Evolutionary conservation across 257 asterid species (phyloP), one percentile per base, ranked within the genome.

Genomic region (Penstemon davidsonii): DNA sequence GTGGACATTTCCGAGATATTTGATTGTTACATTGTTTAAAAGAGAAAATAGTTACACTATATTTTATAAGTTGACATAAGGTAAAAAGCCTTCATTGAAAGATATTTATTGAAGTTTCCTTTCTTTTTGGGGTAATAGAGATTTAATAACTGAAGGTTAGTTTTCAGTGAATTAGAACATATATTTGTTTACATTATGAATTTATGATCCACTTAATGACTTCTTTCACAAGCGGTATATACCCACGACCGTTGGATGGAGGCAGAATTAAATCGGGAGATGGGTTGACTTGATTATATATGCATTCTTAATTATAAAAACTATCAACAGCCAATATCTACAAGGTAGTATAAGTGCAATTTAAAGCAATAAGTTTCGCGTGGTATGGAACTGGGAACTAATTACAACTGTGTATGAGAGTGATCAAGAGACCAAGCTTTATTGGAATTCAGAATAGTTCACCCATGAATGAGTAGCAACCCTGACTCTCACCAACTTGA

Each of bases 221-320:
- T 54, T 19, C 19, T 25, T 55, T 4, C 19, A 18, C 46, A 44
- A 70, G 55, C 33, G 2, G 33, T 25, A 25, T 25, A 25, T 25
- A 25, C 33, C 1, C 2, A 2, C 33, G 33, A 25, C 33, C 33
- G 33, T 25, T 25, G 60, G 73, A 67, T 60, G 53, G 9, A 59
- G 66, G 33, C 12, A 51, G 37, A 25, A 39, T 50, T 45, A 1
- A 57, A 52, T 59, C 52, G 61, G 43, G 37, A 55, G 65, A 43
- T 11, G 18, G 9, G 42, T 15, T 45, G 5, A 12, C 15, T 62
- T 61, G 45, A 36, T 40, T 52, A 37, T 67, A 59, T 45, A 4
- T 59, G 55, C 66, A 59, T 13, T 63, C 60, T 10, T 65, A 73
- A 41, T 33, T 36, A 59, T 52, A 55, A 59, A 33, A 53, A 52